Conservation (phyloP, 495 filamentous ascomycete species). For the Letharia lupina region DNA sequence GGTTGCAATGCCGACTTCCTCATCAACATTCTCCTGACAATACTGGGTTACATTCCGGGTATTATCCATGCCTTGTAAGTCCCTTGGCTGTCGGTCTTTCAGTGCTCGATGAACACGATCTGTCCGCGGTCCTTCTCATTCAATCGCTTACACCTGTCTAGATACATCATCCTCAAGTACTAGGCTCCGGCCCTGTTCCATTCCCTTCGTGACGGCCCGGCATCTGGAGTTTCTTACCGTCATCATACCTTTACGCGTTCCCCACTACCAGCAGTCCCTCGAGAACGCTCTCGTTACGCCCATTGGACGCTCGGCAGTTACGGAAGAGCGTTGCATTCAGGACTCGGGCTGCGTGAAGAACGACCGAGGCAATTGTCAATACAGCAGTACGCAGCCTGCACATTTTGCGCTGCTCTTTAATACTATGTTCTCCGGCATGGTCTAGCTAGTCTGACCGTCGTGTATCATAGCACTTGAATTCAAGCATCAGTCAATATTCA, state of each 20-base stretch:
- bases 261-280: neutral
- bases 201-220: slow-evolving; percentile 5
- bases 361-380: neutral
- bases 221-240: slow-evolving; percentile 3
- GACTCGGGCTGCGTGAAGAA: neutral
- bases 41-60: slow-evolving; percentile 74
- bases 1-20: slow-evolving; percentile 74
- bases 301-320: neutral
- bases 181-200: slow-evolving; percentile 24
- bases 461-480: slow-evolving; percentile 12
- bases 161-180: slow-evolving; percentile 52
- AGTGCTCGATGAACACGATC: neutral
- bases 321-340: slow-evolving; percentile 2
- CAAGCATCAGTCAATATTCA: neutral
- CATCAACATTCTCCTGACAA: slow-evolving; percentile 81
- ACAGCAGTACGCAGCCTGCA: neutral
- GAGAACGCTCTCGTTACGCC: neutral
- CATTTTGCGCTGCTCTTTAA: slow-evolving; percentile 1
- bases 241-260: slow-evolving; percentile 16
- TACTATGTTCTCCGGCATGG: slow-evolving; percentile 6
- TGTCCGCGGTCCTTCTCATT: neutral
- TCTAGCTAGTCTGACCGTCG: slow-evolving; percentile 6
- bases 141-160: slow-evolving; percentile 25
- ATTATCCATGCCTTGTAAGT: slow-evolving; percentile 65
- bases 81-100: neutral